phyloP scores from a whole-genome alignment of 225 moss, liverwort and hornwort genomes.

The Physcomitrellopsis africana region DNA sequence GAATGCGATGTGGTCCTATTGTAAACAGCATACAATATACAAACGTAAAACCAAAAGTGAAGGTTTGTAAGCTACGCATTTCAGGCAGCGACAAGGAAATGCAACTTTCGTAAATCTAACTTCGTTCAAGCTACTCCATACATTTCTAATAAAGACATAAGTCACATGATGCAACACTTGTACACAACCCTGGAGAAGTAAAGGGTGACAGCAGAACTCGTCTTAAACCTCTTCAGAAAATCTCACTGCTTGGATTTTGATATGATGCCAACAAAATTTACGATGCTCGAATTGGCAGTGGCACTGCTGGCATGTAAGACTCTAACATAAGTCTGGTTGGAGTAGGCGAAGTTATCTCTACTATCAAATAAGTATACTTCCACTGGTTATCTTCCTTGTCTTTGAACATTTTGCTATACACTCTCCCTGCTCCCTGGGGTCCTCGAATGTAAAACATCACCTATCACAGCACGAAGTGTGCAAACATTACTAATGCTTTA shows the following conservation, averaged over 20 bases:
- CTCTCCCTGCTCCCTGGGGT: slow-evolving; percentile 93
- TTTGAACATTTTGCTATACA: slow-evolving; percentile 96
- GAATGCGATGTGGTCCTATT: too few species aligned
- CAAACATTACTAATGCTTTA: neutral
- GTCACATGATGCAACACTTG: neutral
- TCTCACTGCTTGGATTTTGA: slow-evolving; percentile 24
- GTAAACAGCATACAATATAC: too few species aligned
- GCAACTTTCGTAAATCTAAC: too few species aligned
- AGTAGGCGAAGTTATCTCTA: slow-evolving; percentile 72
- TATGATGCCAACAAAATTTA: neutral
- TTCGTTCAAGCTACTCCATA: too few species aligned
- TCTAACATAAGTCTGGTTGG: slow-evolving; percentile 84
- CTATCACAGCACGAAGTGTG: slow-evolving; percentile 40
- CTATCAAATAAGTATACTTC: slow-evolving; percentile 97
- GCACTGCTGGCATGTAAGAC: slow-evolving; percentile 86
- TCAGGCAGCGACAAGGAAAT: too few species aligned
- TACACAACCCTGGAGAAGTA: neutral
- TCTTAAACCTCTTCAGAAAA: slow-evolving; percentile 12
- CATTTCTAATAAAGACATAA: too few species aligned
- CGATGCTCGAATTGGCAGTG: slow-evolving; percentile 44
- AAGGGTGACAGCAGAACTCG: slow-evolving; percentile 19
- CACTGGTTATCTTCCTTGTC: slow-evolving; percentile 86
- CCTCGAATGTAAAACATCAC: slow-evolving; percentile 97
- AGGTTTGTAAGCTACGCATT: too few species aligned
- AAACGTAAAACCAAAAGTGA: too few species aligned